phyloP scores from a whole-genome alignment of 2,329 filamentous ascomycete genomes.

The Fusarium mexicanum region DNA sequence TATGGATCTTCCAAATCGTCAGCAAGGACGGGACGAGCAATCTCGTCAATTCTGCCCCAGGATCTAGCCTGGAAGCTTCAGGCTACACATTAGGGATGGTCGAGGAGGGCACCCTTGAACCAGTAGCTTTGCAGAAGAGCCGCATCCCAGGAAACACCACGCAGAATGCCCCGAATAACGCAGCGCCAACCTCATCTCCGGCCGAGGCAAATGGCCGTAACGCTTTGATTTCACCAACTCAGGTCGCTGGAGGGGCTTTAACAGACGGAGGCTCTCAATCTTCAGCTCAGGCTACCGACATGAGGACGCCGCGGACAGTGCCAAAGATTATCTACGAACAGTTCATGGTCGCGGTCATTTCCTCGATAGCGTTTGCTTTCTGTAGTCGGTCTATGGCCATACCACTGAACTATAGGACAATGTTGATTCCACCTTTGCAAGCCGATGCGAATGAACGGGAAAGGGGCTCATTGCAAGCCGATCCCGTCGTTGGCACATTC shows the following conservation, averaged over 20 bases:
- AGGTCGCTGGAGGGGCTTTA: slow-evolving; percentile 8
- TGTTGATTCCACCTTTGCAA: slow-evolving; percentile 54
- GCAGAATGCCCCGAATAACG: slow-evolving; percentile 58
- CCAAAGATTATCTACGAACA: slow-evolving; percentile 62
- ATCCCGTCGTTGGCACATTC: slow-evolving; percentile 59
- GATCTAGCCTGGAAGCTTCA: slow-evolving; percentile 54
- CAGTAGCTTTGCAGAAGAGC: slow-evolving; percentile 58
- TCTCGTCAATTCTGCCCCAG: slow-evolving; percentile 44
- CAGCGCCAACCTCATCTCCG: slow-evolving; percentile 54
- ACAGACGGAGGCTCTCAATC: slow-evolving; percentile 44
- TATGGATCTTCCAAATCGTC: slow-evolving; percentile 65
- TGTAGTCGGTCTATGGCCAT: slow-evolving; percentile 60
- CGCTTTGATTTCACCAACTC: slow-evolving; percentile 32
- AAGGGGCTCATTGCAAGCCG: slow-evolving; percentile 23
- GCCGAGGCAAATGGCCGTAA: slow-evolving; percentile 50
- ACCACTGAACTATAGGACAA: slow-evolving; percentile 62
- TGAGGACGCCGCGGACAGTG: slow-evolving; percentile 35
- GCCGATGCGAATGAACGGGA: slow-evolving; percentile 26
- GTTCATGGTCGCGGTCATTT: slow-evolving; percentile 63
- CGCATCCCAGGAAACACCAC: slow-evolving; percentile 52
- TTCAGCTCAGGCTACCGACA: slow-evolving; percentile 43
- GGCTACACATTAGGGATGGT: slow-evolving; percentile 55
- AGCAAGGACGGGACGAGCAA: slow-evolving; percentile 52
- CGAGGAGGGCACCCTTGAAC: slow-evolving; percentile 64
- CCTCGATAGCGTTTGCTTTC: slow-evolving; percentile 61